Conservation (phyloP, 805 yeast species). For the Yarrowia deformans region DNA sequence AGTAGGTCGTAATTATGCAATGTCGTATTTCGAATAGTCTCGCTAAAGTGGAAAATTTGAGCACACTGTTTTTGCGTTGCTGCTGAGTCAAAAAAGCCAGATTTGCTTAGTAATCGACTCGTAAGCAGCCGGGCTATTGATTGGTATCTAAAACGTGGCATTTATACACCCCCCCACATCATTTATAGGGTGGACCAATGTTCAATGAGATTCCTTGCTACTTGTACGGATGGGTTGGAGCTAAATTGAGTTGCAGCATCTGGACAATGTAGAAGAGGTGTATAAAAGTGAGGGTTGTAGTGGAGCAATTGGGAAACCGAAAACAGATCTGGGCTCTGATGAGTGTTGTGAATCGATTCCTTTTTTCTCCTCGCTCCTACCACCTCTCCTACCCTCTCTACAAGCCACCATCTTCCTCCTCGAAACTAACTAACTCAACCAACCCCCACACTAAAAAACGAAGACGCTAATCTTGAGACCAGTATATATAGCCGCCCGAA, state of each 20-base stretch:
- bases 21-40: background rate
- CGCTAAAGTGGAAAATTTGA: background rate
- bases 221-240: background rate
- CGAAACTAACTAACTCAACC: conserved; percentile 2
- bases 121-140: no score
- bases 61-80: no score
- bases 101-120: no score
- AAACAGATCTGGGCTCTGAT: no score
- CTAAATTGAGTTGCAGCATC: background rate
- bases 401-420: no score
- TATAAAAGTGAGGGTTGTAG: background rate
- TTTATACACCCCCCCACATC: no score
- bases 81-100: no score
- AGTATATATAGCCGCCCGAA: conserved; percentile 3
- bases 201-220: background rate
- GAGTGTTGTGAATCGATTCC: background rate
- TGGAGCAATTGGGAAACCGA: background rate
- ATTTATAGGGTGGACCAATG: no score
- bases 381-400: background rate
- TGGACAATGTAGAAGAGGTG: no score
- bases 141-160: no score
- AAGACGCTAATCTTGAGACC: background rate
- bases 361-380: background rate
- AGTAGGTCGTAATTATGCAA: background rate
- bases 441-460: conserved; percentile 10